phyloP scores from a whole-genome alignment of 2,329 filamentous ascomycete species.

The Daldinia sp. region DNA sequence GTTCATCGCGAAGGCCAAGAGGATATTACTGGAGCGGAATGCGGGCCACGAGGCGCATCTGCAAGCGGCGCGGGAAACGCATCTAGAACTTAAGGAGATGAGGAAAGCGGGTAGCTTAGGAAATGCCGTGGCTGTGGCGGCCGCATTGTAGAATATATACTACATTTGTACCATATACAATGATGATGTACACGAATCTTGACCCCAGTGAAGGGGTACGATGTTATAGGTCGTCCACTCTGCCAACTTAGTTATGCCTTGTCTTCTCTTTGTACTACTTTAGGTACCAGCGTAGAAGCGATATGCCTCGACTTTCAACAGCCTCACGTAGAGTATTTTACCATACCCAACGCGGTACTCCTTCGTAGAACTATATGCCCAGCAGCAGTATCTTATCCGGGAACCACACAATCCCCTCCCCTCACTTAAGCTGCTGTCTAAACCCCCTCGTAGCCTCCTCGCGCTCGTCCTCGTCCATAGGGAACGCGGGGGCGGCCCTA shows the following conservation, averaged over 20 bases:
- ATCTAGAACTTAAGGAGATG: slow-evolving; percentile 67
- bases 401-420: background rate
- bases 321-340: background rate
- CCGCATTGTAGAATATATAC: slow-evolving; percentile 28
- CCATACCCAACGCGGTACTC: no score
- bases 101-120: slow-evolving; percentile 58
- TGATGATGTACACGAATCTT: slow-evolving; percentile 50
- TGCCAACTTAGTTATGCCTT: slow-evolving; percentile 7
- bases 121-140: slow-evolving; percentile 48
- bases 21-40: slow-evolving; percentile 61
- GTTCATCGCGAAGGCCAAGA: slow-evolving; percentile 61
- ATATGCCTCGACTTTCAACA: background rate
- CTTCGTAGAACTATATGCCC: background rate
- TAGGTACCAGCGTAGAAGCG: background rate
- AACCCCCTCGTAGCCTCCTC: slow-evolving; percentile 63
- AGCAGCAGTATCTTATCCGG: background rate
- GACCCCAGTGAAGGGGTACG: background rate
- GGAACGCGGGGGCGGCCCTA: slow-evolving; percentile 60
- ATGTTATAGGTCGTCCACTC: background rate
- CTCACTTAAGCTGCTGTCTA: slow-evolving; percentile 61
- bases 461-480: slow-evolving; percentile 56
- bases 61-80: slow-evolving; percentile 62
- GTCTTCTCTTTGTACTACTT: background rate
- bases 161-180: slow-evolving; percentile 48
- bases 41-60: slow-evolving; percentile 60